phyloP scores from a whole-genome alignment of 371 early-diverging fungal genomes.

The Mortierella sp. region DNA sequence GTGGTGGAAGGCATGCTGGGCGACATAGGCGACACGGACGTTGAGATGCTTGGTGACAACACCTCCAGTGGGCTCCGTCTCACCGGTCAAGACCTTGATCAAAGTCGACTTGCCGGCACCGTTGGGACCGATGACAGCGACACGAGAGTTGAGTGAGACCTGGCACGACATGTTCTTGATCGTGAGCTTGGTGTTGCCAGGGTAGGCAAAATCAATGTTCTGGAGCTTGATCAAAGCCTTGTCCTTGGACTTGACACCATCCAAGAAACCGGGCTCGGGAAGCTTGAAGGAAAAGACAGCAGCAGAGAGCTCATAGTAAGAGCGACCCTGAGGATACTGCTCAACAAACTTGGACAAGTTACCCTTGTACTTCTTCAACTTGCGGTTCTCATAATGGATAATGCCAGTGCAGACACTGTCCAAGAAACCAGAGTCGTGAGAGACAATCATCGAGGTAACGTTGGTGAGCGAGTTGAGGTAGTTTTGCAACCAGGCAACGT shows the following conservation, averaged over 20 bases:
- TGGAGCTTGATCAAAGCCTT: constrained; percentile 74
- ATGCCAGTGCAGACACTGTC: constrained; percentile 86
- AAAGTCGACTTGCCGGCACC: constrained; percentile 82
- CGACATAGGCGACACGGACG: constrained; percentile 78
- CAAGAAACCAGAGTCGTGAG: constrained; percentile 89
- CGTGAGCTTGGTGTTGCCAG: constrained; percentile 60
- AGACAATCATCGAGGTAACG: constrained; percentile 86
- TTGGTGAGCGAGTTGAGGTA: constrained; percentile 74
- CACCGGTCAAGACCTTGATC: constrained; percentile 86
- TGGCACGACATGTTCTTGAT: constrained; percentile 66
- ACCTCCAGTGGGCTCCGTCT: constrained; percentile 68
- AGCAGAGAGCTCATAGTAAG: constrained; percentile 71
- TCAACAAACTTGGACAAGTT: constrained; percentile 86
- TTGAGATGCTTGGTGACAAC: constrained; percentile 77
- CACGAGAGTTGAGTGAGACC: constrained; percentile 71
- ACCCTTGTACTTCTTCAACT: constrained; percentile 82
- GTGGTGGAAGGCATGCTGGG: constrained; percentile 84
- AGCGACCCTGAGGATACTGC: constrained; percentile 74
- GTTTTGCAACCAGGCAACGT: constrained; percentile 85
- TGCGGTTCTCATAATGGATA: constrained; percentile 77
- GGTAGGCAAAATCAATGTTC: constrained; percentile 72
- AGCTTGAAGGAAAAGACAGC: constrained; percentile 64
- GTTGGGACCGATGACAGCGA: constrained; percentile 63
- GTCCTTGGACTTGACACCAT: constrained; percentile 77
- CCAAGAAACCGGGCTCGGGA: constrained; percentile 76